These are phyloP conservation scores for Austroboletus niveus DNA, from an alignment of 1,284 basidiomycete species.

Conservation along the genomic window DNA sequence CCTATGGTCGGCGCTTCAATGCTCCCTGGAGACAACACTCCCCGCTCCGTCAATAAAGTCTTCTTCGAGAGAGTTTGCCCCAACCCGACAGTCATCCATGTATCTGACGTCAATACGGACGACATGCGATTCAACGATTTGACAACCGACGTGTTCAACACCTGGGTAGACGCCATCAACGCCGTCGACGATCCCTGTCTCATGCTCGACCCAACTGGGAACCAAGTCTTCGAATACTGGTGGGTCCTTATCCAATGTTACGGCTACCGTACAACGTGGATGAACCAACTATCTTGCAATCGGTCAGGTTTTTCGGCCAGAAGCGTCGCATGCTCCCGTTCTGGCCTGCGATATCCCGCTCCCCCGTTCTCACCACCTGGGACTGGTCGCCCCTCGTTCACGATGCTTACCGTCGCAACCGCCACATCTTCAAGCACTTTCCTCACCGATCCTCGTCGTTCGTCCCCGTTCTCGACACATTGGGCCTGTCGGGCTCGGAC, in stretches of 20 bases:
- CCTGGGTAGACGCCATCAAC: conserved; percentile 35
- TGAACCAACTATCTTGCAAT: not conserved
- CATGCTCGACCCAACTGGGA: conserved; percentile 25
- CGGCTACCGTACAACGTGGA: not conserved
- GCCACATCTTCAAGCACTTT: conserved; percentile 2
- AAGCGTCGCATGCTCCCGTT: conserved; percentile 33
- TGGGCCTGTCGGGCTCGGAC: no score
- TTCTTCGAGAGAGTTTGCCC: conserved; percentile 41
- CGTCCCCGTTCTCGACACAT: no score
- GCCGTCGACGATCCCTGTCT: conserved; percentile 36
- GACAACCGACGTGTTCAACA: conserved; percentile 29
- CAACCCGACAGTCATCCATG: conserved; percentile 29
- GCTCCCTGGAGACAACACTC: conserved; percentile 30
- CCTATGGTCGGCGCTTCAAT: conserved; percentile 40
- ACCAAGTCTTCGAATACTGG: conserved; percentile 34
- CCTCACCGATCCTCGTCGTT: no score
- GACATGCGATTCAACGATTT: conserved; percentile 26
- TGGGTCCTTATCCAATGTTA: conserved; percentile 11
- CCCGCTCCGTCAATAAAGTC: conserved; percentile 35
- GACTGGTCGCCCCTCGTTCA: conserved; percentile 41
- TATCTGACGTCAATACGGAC: conserved; percentile 28
- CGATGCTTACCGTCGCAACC: conserved; percentile 36
- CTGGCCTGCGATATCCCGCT: conserved; percentile 37
- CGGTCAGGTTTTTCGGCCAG: conserved; percentile 36
- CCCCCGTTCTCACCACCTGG: conserved; percentile 38